phyloP scores from a whole-genome alignment of 139 green algal species.

The Chlorella vulgaris region DNA sequence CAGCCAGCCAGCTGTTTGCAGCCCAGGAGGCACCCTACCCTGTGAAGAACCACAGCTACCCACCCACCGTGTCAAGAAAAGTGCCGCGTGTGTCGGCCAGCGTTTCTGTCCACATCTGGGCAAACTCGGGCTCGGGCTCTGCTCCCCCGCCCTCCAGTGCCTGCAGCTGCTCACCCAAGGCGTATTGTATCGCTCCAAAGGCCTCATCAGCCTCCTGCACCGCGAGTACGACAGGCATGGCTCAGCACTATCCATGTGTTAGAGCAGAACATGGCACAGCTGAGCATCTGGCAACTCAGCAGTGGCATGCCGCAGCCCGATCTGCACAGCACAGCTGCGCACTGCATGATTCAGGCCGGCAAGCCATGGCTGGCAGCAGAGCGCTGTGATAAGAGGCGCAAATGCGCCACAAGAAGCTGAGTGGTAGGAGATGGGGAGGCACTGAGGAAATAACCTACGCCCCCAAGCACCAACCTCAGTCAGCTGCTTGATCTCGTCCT shows the following conservation, averaged over 20 bases:
- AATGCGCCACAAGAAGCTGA: too few relatives aligned
- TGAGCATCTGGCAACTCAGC: too few relatives aligned
- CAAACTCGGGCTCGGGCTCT: neutral
- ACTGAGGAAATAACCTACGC: neutral
- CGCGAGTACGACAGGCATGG: neutral
- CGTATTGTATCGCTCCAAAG: constrained; percentile 63
- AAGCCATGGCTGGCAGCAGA: too few relatives aligned
- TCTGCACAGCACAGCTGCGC: too few relatives aligned
- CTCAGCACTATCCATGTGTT: too few relatives aligned
- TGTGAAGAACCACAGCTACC: too few relatives aligned
- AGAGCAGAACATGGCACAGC: too few relatives aligned
- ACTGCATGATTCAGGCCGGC: too few relatives aligned
- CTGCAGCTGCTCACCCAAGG: constrained; percentile 55
- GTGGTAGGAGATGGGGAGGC: too few relatives aligned
- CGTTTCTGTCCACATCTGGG: constrained; percentile 13
- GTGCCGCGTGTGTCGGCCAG: constrained; percentile 1
- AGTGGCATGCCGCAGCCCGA: too few relatives aligned
- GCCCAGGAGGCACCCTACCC: too few relatives aligned
- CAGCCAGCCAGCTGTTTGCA: neutral
- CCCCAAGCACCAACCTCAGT: constrained; percentile 37
- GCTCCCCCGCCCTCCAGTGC: neutral
- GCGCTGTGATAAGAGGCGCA: too few relatives aligned
- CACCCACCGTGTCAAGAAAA: constrained; percentile 15
- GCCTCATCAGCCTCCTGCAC: constrained; percentile 68
- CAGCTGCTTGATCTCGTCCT: constrained; percentile 52